A percentile compares a stretch with the other conserved stretches of the same genome.
phyloP scores from a whole-genome alignment of 139 green algal species.

The Closterium sp. region DNA sequence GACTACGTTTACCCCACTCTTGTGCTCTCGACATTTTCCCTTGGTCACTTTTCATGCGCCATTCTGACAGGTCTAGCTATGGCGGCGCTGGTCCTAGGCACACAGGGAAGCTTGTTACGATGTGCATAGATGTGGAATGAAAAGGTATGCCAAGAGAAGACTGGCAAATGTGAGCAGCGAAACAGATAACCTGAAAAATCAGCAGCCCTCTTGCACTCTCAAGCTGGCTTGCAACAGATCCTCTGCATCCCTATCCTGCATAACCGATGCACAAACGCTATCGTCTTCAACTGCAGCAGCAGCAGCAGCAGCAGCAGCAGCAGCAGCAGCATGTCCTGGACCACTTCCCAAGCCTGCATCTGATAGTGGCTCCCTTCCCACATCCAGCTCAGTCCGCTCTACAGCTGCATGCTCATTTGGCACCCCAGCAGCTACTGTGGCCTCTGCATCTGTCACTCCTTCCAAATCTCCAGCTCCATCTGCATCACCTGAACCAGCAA shows the following conservation, averaged over 20 bases:
- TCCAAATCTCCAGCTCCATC: background rate
- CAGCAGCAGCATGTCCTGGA: background rate
- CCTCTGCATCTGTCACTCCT: background rate
- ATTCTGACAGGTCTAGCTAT: no score
- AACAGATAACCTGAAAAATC: no score
- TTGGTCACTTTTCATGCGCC: no score
- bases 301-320: background rate
- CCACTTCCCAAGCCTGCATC: background rate
- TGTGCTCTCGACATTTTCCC: no score
- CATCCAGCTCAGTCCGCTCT: background rate
- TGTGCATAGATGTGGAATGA: no score
- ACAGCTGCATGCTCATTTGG: background rate
- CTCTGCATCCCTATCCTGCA: background rate
- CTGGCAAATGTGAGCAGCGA: no score
- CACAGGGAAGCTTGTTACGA: no score
- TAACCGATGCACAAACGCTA: background rate
- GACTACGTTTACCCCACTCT: no score
- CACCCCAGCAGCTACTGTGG: no score
- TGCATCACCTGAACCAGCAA: no score
- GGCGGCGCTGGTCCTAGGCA: no score
- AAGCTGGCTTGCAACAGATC: background rate
- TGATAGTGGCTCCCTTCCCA: background rate
- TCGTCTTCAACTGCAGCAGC: background rate
- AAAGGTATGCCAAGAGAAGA: no score
- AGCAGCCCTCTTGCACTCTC: background rate